These are phyloP conservation scores for Ceratocystis diversiconidia DNA, from an alignment of 2,329 filamentous ascomycete species.

Conservation along the genomic window DNA sequence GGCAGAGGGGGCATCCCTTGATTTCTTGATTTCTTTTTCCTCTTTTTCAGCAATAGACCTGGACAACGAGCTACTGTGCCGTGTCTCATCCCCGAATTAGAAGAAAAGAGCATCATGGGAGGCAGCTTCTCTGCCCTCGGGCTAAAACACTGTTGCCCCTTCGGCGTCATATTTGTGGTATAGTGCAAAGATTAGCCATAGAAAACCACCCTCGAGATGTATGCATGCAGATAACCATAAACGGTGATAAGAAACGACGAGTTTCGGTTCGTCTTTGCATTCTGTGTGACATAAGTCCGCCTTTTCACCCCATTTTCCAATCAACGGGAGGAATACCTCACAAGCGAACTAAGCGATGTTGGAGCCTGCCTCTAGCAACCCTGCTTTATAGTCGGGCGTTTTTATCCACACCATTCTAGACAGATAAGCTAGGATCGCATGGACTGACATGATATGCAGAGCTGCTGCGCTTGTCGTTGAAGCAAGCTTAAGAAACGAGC, in stretches of 20 bases:
- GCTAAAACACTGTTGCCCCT: neutral
- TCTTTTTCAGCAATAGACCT: neutral
- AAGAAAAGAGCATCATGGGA: neutral
- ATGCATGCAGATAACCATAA: neutral
- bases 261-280: neutral
- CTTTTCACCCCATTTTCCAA: neutral
- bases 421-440: neutral
- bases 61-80: neutral
- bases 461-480: neutral
- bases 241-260: neutral
- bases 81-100: neutral
- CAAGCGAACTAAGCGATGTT: too few relatives aligned
- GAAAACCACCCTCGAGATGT: neutral
- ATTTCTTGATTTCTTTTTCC: neutral
- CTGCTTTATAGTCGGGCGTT: neutral
- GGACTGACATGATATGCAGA: neutral
- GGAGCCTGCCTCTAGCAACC: neutral
- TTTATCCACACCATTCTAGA: neutral
- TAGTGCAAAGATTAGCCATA: neutral
- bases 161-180: neutral
- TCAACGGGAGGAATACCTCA: too few relatives aligned
- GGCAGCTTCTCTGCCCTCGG: neutral
- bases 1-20: neutral
- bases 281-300: neutral
- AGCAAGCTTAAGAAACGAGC: neutral